These are phyloP conservation scores for Thermomyces lanuginosus DNA, from an alignment of 2,329 filamentous ascomycete species.

Conservation along the genomic window DNA sequence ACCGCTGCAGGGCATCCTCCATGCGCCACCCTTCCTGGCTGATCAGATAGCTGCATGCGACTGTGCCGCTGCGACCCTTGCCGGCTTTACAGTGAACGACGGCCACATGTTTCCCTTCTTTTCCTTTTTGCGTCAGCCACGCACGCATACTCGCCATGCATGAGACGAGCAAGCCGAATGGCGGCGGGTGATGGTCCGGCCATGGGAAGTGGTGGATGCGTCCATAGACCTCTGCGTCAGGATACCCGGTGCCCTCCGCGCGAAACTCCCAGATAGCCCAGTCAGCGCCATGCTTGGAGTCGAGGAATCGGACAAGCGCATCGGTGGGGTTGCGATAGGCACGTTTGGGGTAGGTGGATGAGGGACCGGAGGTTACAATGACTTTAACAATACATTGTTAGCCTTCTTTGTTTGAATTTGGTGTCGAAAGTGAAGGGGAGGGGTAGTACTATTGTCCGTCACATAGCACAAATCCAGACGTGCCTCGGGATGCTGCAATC, in stretches of 20 bases:
- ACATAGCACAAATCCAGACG: constrained; percentile 93
- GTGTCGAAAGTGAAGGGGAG: constrained; percentile 1
- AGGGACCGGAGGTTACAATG: constrained; percentile 68
- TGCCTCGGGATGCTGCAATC: constrained; percentile 68
- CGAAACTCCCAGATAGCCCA: constrained; percentile 99
- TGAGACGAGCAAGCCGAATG: constrained; percentile 72
- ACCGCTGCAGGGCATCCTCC: constrained; percentile 47
- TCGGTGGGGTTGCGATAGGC: constrained; percentile 90
- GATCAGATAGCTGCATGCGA: constrained; percentile 78
- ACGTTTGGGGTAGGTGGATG: constrained; percentile 72
- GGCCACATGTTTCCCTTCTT: constrained; percentile 50
- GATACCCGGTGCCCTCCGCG: constrained; percentile 90
- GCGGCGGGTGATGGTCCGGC: constrained; percentile 93
- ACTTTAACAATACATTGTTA: constrained; percentile 21
- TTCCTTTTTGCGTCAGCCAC: constrained; percentile 45
- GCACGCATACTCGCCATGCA: constrained; percentile 87
- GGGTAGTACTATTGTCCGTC: constrained; percentile 47
- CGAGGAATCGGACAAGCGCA: constrained; percentile 71
- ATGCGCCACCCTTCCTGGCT: constrained; percentile 60
- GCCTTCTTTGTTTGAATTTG: constrained; percentile 1
- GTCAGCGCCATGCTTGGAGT: constrained; percentile 61
- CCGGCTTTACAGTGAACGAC: constrained; percentile 97
- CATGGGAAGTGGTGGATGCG: constrained; percentile 85
- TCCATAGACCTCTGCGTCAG: constrained; percentile 71
- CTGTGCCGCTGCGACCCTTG: constrained; percentile 81